A percentile compares a stretch with the other conserved stretches of the same genome.
These are phyloP conservation scores for Mucor velutinosus DNA, from an alignment of 371 early-diverging fungal genomes.

Conservation along the genomic window DNA sequence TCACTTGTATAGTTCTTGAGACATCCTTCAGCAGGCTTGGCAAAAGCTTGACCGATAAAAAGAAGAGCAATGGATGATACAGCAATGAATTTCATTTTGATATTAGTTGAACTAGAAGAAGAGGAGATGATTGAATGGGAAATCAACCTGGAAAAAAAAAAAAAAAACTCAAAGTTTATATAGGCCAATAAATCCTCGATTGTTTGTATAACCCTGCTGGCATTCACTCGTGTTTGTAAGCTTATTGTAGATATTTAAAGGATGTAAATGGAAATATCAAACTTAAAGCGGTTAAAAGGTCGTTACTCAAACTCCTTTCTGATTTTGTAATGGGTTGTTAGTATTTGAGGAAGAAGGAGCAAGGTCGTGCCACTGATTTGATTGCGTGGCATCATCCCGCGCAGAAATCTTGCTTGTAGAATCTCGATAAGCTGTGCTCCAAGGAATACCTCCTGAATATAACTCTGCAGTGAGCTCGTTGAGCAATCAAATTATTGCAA, in stretches of 20 bases:
- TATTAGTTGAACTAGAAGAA: not conserved
- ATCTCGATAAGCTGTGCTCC: not conserved
- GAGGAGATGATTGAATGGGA: not conserved
- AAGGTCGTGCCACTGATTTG: not conserved
- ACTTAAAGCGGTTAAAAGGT: not conserved
- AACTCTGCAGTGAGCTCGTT: not conserved
- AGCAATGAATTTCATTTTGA: conserved; percentile 23
- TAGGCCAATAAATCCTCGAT: not conserved
- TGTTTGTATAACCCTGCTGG: not conserved
- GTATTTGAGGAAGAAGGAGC: not conserved
- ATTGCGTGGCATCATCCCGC: not conserved
- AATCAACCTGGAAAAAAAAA: not conserved
- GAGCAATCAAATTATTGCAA: not conserved
- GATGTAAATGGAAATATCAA: conserved; percentile 10
- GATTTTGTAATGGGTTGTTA: not conserved
- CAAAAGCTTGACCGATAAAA: conserved; percentile 13
- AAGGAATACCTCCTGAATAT: not conserved
- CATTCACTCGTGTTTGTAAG: conserved; percentile 1
- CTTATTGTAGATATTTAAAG: not conserved
- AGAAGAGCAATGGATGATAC: conserved; percentile 10
- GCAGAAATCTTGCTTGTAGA: not conserved
- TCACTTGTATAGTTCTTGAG: conserved; percentile 28
- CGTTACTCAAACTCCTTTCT: conserved; percentile 1
- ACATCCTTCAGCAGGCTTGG: conserved; percentile 31
- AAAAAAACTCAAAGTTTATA: not conserved